A percentile compares a stretch with the other conserved stretches of the same genome.
Conservation (phyloP, 768 basidiomycete species). For the Lentinus brumalis region DNA sequence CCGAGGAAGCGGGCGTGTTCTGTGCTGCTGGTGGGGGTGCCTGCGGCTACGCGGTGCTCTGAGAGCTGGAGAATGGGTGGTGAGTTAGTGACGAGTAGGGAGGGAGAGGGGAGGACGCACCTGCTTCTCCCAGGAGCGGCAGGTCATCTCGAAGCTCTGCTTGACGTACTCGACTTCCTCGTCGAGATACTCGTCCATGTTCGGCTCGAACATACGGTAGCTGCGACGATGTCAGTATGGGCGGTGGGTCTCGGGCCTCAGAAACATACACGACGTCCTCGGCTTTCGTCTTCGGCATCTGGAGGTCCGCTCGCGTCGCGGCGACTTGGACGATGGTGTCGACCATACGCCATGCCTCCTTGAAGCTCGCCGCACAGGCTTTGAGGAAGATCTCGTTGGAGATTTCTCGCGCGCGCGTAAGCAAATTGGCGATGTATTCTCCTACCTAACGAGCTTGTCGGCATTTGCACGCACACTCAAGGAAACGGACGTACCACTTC, state of each 20-base stretch:
- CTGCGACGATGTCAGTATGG: constrained; percentile 40
- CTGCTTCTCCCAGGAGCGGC: constrained; percentile 78
- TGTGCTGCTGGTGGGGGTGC: background rate
- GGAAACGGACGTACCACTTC: constrained; percentile 66
- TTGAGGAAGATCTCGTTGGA: constrained; percentile 73
- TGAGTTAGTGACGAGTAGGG: background rate
- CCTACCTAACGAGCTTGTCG: constrained; percentile 54
- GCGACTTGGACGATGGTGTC: constrained; percentile 70
- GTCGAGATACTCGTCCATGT: constrained; percentile 98
- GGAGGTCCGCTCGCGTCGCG: constrained; percentile 38
- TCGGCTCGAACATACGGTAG: constrained; percentile 91
- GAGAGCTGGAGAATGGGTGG: constrained; percentile 20
- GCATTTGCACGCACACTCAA: too few relatives aligned
- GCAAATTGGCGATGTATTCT: constrained; percentile 81
- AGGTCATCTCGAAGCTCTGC: constrained; percentile 69
- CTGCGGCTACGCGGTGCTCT: constrained; percentile 21
- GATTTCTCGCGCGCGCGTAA: constrained; percentile 76
- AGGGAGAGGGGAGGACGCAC: constrained; percentile 38
- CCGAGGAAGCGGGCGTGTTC: constrained; percentile 66
- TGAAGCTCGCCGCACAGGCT: constrained; percentile 87
- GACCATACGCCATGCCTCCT: constrained; percentile 85
- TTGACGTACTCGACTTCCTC: constrained; percentile 89
- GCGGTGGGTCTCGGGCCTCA: background rate
- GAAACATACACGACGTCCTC: constrained; percentile 81
- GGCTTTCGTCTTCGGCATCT: constrained; percentile 52